Percentiles rank a stretch among this genome's conserved stretches.
Evolutionary conservation across 1,284 basidiomycete species (phyloP).

Genomic region (Taiwanofungus camphoratus): DNA sequence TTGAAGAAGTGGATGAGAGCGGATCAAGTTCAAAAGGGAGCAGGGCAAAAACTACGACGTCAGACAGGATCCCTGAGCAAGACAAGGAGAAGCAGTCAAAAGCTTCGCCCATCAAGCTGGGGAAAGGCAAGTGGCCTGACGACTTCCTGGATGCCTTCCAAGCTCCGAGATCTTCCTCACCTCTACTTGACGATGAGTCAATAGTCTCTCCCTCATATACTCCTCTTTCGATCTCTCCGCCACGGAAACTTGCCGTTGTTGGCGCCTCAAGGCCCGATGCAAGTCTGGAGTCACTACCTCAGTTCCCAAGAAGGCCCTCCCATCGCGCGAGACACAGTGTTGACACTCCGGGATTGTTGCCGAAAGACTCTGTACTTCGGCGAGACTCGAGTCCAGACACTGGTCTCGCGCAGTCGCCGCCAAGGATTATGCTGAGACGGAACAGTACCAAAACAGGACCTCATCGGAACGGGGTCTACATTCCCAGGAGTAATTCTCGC

Average conservation of each 20-base stretch:
- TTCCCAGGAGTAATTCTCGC: slow-evolving; percentile 32
- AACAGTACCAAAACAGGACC: slow-evolving; percentile 45
- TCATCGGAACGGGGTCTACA: slow-evolving; percentile 44
- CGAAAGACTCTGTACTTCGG: slow-evolving; percentile 48
- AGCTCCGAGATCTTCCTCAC: slow-evolving; percentile 20
- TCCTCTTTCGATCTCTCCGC: slow-evolving; percentile 46
- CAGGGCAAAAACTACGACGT: slow-evolving; percentile 2
- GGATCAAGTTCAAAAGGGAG: slow-evolving; percentile 35
- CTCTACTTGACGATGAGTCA: slow-evolving; percentile 21
- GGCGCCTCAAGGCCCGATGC: slow-evolving; percentile 40
- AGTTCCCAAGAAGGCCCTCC: slow-evolving; percentile 46
- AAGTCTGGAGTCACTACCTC: slow-evolving; percentile 40
- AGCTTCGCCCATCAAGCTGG: slow-evolving; percentile 43
- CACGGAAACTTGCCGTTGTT: slow-evolving; percentile 51
- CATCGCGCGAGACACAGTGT: slow-evolving; percentile 59
- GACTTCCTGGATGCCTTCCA: slow-evolving; percentile 65
- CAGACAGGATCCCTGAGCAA: slow-evolving; percentile 25
- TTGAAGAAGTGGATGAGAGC: slow-evolving; percentile 67
- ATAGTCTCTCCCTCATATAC: slow-evolving; percentile 23
- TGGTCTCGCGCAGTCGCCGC: slow-evolving; percentile 28
- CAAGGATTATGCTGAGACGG: slow-evolving; percentile 48
- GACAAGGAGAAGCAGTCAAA: slow-evolving; percentile 19
- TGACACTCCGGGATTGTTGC: slow-evolving; percentile 42
- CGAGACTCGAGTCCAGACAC: slow-evolving; percentile 55
- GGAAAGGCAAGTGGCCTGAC: slow-evolving; percentile 79